phyloP scores from a whole-genome alignment of 2,329 filamentous ascomycete genomes.

The Aspergillus sp. region DNA sequence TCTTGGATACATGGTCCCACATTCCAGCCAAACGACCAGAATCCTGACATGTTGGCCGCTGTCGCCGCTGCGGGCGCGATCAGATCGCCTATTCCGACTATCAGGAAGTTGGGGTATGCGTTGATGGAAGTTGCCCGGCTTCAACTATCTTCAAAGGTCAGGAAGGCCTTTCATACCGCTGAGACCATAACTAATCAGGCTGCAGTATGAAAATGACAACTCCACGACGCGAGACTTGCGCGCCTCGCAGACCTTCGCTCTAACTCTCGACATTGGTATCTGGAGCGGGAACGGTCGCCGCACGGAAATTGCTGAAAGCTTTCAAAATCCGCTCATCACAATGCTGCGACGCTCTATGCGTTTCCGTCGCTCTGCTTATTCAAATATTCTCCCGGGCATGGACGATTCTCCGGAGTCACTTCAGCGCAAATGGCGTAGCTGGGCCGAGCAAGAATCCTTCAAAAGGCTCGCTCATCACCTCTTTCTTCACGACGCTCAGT shows the following conservation, averaged over 20 bases:
- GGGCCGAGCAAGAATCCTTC: constrained; percentile 65
- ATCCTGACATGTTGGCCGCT: constrained; percentile 38
- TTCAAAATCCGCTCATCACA: constrained; percentile 54
- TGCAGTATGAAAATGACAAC: constrained; percentile 32
- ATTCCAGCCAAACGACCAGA: constrained; percentile 37
- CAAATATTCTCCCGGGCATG: constrained; percentile 50
- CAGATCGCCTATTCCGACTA: constrained; percentile 35
- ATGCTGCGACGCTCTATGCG: constrained; percentile 59
- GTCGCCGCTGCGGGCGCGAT: constrained; percentile 41
- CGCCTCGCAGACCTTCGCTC: constrained; percentile 51
- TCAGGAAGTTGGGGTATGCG: constrained; percentile 44
- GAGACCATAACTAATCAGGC: too few relatives aligned
- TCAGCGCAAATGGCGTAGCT: constrained; percentile 64
- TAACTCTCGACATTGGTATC: constrained; percentile 54
- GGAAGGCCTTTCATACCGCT: too few relatives aligned
- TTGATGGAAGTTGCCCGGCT: constrained; percentile 40
- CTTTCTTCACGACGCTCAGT: constrained; percentile 65
- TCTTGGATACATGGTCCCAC: constrained; percentile 48
- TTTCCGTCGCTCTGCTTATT: constrained; percentile 58
- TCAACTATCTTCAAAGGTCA: constrained; percentile 15
- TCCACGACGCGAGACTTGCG: constrained; percentile 57
- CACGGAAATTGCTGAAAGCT: constrained; percentile 61
- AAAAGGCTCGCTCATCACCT: constrained; percentile 65
- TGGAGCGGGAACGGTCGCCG: constrained; percentile 61
- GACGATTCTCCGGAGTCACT: constrained; percentile 59